Evolutionary conservation across 2,329 filamentous ascomycete genomes (phyloP).

Genomic region (Trichoderma harzianum): DNA sequence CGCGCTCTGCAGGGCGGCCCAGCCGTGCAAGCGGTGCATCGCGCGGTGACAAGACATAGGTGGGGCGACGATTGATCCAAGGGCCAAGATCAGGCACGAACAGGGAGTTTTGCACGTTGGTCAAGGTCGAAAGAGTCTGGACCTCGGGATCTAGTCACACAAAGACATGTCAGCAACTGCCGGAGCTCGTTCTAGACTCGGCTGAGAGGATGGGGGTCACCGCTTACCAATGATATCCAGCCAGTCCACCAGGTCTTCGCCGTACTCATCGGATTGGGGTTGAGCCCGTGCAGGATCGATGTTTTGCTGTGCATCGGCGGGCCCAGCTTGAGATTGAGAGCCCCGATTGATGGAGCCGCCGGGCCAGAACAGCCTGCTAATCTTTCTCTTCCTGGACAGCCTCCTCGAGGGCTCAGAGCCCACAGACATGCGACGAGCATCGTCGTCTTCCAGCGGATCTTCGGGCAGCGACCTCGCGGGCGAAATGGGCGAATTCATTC

Average conservation of each 20-base stretch:
- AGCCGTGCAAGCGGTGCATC: conserved; percentile 15
- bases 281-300: not conserved
- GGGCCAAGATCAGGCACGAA: conserved; percentile 79
- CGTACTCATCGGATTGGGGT: conserved; percentile 33
- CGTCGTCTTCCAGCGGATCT: not conserved
- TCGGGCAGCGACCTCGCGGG: conserved; percentile 29
- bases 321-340: not conserved
- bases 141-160: conserved; percentile 72
- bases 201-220: not conserved
- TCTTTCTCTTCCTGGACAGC: conserved; percentile 23
- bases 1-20: not conserved
- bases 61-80: conserved; percentile 72
- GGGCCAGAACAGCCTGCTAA: conserved; percentile 31
- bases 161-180: conserved; percentile 6
- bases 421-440: not conserved
- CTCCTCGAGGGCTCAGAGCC: conserved; percentile 14
- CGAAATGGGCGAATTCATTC: conserved; percentile 25
- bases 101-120: conserved; percentile 85
- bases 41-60: conserved; percentile 65
- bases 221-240: conserved; percentile 39
- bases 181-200: not conserved
- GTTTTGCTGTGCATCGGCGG: not conserved
- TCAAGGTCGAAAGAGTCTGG: conserved; percentile 76
- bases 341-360: conserved; percentile 20
- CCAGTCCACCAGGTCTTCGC: conserved; percentile 39